phyloP scores from a whole-genome alignment of 768 basidiomycete species.

The Pholiota molesta region DNA sequence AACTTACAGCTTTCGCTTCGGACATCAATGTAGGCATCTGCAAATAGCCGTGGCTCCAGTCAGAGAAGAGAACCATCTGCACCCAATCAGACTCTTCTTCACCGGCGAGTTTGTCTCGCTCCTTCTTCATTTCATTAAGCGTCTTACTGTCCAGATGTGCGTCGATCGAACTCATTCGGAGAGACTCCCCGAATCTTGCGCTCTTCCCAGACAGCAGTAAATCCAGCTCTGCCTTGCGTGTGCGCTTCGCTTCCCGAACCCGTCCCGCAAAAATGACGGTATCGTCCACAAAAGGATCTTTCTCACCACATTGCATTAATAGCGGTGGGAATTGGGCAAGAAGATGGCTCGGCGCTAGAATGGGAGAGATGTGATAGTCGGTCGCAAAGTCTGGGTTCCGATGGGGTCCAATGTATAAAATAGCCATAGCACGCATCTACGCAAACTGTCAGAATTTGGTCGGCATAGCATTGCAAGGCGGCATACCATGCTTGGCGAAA shows the following conservation, averaged over 20 bases:
- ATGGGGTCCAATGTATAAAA: slow-evolving; percentile 93
- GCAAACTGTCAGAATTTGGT: slow-evolving; percentile 8
- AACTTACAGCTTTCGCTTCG: slow-evolving; percentile 67
- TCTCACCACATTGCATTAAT: slow-evolving; percentile 94
- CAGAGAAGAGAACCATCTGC: slow-evolving; percentile 88
- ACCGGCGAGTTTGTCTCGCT: slow-evolving; percentile 58
- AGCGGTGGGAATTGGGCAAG: slow-evolving; percentile 94
- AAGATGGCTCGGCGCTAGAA: slow-evolving; percentile 80
- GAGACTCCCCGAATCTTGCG: slow-evolving; percentile 60
- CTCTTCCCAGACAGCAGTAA: slow-evolving; percentile 61
- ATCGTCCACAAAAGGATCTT: slow-evolving; percentile 94
- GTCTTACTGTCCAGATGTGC: slow-evolving; percentile 32
- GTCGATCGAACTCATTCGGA: slow-evolving; percentile 61
- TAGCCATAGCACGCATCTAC: slow-evolving; percentile 99
- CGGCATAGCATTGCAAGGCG: slow-evolving; percentile 1
- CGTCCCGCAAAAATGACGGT: slow-evolving; percentile 96
- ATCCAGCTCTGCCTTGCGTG: slow-evolving; percentile 75
- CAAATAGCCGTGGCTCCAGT: slow-evolving; percentile 97
- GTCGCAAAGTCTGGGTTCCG: slow-evolving; percentile 92
- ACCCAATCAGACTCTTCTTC: slow-evolving; percentile 96
- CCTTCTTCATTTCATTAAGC: slow-evolving; percentile 50
- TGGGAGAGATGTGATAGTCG: slow-evolving; percentile 96
- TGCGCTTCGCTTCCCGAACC: slow-evolving; percentile 92
- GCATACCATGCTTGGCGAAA: slow-evolving; percentile 95
- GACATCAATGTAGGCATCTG: slow-evolving; percentile 91